A percentile compares a stretch with the other conserved stretches of the same genome.
Conservation (phyloP, 805 yeast genomes). For the Zygotorulaspora florentina region DNA sequence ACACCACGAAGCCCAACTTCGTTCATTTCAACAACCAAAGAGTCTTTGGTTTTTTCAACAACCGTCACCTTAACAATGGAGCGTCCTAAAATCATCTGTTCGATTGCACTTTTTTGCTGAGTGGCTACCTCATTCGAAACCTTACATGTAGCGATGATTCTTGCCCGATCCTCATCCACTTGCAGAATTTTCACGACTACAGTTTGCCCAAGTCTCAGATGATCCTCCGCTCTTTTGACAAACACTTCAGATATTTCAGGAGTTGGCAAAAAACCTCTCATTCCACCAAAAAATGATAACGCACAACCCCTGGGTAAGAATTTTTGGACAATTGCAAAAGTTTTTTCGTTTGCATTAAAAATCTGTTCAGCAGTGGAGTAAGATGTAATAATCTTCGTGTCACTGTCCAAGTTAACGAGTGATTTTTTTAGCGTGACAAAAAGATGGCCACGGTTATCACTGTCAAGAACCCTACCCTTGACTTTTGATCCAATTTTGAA, state of each 20-base stretch:
- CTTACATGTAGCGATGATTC: conserved; percentile 71
- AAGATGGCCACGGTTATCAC: conserved; percentile 46
- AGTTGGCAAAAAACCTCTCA: conserved; percentile 78
- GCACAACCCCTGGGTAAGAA: conserved; percentile 76
- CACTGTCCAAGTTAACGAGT: conserved; percentile 51
- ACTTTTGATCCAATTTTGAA: conserved; percentile 81
- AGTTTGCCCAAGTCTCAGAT: conserved; percentile 79
- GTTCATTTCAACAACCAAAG: conserved; percentile 58
- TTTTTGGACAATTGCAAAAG: conserved; percentile 70
- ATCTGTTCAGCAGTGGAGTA: conserved; percentile 52
- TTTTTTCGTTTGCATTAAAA: conserved; percentile 39
- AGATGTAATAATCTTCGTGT: conserved; percentile 26
- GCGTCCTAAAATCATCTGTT: conserved; percentile 54
- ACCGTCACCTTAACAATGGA: conserved; percentile 56
- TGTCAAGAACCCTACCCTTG: conserved; percentile 63
- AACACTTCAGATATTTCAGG: conserved; percentile 87
- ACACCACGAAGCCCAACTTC: conserved; percentile 60
- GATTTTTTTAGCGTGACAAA: conserved; percentile 78
- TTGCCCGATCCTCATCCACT: conserved; percentile 49
- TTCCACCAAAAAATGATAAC: conserved; percentile 73
- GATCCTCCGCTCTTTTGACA: conserved; percentile 72
- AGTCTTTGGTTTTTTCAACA: conserved; percentile 71
- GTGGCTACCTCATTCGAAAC: conserved; percentile 49
- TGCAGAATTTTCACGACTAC: conserved; percentile 62
- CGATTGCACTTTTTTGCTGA: conserved; percentile 45